Evolutionary conservation across 345 rosid genomes (phyloP).

Genomic region (Lumnitzera racemosa): DNA sequence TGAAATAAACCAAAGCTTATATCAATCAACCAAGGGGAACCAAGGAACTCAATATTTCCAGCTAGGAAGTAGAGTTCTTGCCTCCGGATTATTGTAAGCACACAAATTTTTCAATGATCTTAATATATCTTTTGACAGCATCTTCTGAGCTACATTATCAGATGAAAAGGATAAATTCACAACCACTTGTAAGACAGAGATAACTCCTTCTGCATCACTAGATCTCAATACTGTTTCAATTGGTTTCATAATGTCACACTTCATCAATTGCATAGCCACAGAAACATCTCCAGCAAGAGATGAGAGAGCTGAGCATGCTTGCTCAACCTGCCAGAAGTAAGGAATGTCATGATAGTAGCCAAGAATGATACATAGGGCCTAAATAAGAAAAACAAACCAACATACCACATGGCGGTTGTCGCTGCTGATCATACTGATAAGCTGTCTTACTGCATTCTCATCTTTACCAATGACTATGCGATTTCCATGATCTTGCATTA

Average conservation of each 20-base stretch:
- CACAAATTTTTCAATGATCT: conserved; percentile 75
- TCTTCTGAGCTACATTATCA: conserved; percentile 81
- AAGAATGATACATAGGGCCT: conserved; percentile 2
- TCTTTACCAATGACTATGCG: conserved; percentile 88
- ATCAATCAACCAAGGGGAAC: conserved; percentile 9
- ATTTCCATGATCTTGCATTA: conserved; percentile 92
- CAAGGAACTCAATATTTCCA: conserved; percentile 9
- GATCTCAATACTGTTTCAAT: conserved; percentile 83
- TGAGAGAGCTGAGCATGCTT: conserved; percentile 94
- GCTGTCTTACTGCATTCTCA: conserved; percentile 98
- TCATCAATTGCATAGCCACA: conserved; percentile 88
- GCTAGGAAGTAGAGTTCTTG: conserved; percentile 23
- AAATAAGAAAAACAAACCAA: conserved; percentile 15
- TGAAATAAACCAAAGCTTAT: conserved; percentile 13
- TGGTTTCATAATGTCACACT: conserved; percentile 96
- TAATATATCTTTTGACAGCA: conserved; percentile 81
- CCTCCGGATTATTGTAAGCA: conserved; percentile 79
- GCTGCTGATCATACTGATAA: conserved; percentile 98
- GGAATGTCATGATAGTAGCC: conserved; percentile 19
- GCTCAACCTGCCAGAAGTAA: conserved; percentile 63
- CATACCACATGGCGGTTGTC: conserved; percentile 89
- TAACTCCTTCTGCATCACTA: conserved; percentile 61
- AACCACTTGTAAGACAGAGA: conserved; percentile 86
- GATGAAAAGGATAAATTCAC: conserved; percentile 79
- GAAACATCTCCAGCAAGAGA: conserved; percentile 89